These are phyloP conservation scores for Terana coerulea DNA, from an alignment of 768 basidiomycete species.

Conservation along the genomic window DNA sequence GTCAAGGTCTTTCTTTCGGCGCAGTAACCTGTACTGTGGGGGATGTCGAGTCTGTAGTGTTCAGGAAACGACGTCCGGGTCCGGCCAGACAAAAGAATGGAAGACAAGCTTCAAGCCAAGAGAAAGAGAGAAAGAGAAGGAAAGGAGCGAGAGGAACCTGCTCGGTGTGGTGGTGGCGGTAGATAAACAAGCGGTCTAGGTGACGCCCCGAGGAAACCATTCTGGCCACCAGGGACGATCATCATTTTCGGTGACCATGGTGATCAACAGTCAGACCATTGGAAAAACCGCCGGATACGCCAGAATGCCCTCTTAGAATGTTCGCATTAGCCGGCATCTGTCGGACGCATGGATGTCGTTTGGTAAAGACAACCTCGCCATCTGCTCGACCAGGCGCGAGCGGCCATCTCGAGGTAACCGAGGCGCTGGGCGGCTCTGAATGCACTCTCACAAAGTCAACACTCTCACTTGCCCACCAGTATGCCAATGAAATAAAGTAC, in stretches of 20 bases:
- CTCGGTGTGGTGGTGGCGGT: slow-evolving; percentile 7
- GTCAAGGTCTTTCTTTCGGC: slow-evolving; percentile 13
- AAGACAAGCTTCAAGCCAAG: slow-evolving; percentile 16
- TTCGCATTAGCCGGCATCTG: background rate
- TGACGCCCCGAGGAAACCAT: background rate
- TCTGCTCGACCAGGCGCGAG: too few relatives aligned
- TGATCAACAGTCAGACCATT: background rate
- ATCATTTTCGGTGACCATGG: slow-evolving; percentile 15
- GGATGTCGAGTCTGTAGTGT: background rate
- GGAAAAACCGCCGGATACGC: background rate
- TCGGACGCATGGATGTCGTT: too few relatives aligned
- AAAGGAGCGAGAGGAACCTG: background rate
- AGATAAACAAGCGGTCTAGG: slow-evolving; percentile 1
- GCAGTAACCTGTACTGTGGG: slow-evolving; percentile 5
- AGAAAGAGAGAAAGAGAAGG: slow-evolving; percentile 10
- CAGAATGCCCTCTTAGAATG: too few relatives aligned
- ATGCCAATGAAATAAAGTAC: too few relatives aligned
- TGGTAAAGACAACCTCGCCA: too few relatives aligned
- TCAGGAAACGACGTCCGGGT: slow-evolving; percentile 38
- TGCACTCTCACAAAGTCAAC: background rate
- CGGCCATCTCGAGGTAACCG: too few relatives aligned
- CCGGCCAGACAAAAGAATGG: slow-evolving; percentile 42
- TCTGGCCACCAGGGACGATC: background rate
- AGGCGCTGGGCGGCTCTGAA: background rate
- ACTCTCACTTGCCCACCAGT: too few relatives aligned